Evolutionary conservation across 2,329 filamentous ascomycete species (phyloP), one percentile per base, ranked within the genome.

Genomic region (Fusarium sp.): DNA sequence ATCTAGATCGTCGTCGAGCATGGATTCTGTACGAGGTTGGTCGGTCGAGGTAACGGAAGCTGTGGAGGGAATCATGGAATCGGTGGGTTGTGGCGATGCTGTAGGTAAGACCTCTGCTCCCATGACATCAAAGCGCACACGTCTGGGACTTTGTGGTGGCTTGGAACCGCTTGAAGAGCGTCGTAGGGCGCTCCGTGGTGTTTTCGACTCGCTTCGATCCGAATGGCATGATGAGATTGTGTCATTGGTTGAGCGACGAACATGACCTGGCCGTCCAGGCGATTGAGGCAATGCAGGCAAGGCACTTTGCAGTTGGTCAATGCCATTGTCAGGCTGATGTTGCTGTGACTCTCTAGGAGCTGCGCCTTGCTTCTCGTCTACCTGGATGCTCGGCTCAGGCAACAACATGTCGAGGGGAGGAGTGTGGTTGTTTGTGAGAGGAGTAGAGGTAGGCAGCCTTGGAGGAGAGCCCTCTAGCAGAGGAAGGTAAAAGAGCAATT

Each of bases 401-500:
- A 74, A 64, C 63, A 72, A 64, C 69, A 74, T 65, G 35, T 63
- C 60, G 66, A 56, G 66, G 46, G 65, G 58, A 33, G 66, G 57
- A 43, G 63, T 46, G 60, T 65, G 42, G 56, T 67, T 44, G 59
- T 57, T 58, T 56, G 72, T 56, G 39, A 69, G 49, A 37, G 66
- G 67, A 56, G 72, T 56, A 28, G 69, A 63, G 37, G 28, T 47
- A 38, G 74, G 73, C 43, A 71, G 66, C 57, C 66, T 62, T 47
- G 74, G 72, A 50, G 74, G 72, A 59, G 75, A 74, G 66, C 82
- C 81, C 69, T 89, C 88, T 56, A 91, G 84, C 57, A 91, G 80
- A 43, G 88, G 88, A 57, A 91, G 83, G 73, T 87, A 91, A 74
- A 91, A 91, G 62, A 91, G 78, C 68, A 91, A 85, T 70, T 90